Evolutionary conservation across 768 basidiomycete genomes (phyloP), one percentile per base, ranked within the genome.

Genomic region (Collybia nuda): DNA sequence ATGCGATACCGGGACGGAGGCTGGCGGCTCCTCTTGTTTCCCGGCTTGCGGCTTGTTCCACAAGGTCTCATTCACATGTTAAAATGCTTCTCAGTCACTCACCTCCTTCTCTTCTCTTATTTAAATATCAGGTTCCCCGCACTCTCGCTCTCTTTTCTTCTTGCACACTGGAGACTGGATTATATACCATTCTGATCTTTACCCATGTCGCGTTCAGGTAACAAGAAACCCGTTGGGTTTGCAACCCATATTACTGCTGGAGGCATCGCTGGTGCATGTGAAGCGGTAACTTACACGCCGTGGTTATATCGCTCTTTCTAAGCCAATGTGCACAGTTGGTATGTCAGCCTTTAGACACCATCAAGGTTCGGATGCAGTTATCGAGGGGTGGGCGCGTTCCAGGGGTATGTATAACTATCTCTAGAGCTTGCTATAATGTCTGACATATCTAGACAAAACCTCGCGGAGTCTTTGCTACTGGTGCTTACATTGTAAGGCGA

Each of bases 351-450:
- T 84, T 98, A 39, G 97, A 99, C 67, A 98, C 97, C 21, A 98
- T 98, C 78, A 98, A 98, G 75, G 96, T 98, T 59, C 92, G 97
- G n/a, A 99, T 99, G 97, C 97, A 99, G 73, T 85, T 99, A 50
- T 91, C 90, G 51, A 84, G 75, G 69, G 87, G 93, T 8, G 84
- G 93, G 28, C 74, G 76, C 49, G 67, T 77, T 37, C 83, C 90
- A 46, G 97, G 97, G 41, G 97, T 98, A 69, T 65, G 90, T 86
- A 2, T 22, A 18, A 29, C 19, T 35, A 41, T 22, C 15, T 35
- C 24, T 21, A 26, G 23, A 24, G 5, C 18, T 28, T 17, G 26
- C 14, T 26, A n/a, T 15, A n/a, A n/a, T 42, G 23, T 37, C 50
- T 57, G 26, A 58, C 37, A 23, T 18, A 18, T 19, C 43, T 60